Percentiles rank a stretch among this genome's conserved stretches.
These are phyloP conservation scores for Mycosphaerella sp. DNA, from an alignment of 2,329 filamentous ascomycete genomes.

Conservation along the genomic window DNA sequence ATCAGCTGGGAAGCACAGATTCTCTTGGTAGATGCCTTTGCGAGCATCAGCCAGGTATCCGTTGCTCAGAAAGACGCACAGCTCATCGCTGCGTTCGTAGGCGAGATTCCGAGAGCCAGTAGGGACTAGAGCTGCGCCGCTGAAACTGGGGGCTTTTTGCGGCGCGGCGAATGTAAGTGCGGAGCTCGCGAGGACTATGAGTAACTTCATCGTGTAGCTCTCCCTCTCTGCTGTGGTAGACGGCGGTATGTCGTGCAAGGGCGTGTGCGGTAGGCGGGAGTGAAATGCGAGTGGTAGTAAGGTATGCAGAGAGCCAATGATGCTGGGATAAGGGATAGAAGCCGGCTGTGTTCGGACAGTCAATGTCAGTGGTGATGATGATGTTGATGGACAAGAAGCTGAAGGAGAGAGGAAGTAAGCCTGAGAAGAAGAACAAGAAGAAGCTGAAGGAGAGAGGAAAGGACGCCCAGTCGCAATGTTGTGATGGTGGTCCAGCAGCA, in stretches of 20 bases:
- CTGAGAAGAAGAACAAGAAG: not conserved
- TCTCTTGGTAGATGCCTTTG: constrained; percentile 4
- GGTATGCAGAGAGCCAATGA: not conserved
- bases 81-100: constrained; percentile 5
- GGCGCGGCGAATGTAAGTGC: constrained; percentile 1
- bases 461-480: too few species aligned
- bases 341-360: not conserved
- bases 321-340: too few species aligned
- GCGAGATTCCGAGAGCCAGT: not conserved
- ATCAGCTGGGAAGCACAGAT: constrained; percentile 7
- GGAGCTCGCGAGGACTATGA: not conserved
- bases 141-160: not conserved
- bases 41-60: not conserved
- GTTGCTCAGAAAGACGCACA: constrained; percentile 12
- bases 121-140: not conserved
- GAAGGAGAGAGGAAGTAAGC: not conserved
- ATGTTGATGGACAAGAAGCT: not conserved
- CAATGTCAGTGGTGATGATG: not conserved
- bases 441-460: too few species aligned
- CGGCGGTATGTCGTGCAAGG: not conserved
- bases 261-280: not conserved
- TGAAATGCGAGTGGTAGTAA: not conserved
- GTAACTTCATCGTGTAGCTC: not conserved
- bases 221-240: too few species aligned
- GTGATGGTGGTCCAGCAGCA: not conserved